phyloP scores from a whole-genome alignment of 2,329 filamentous ascomycete genomes.

The Fusarium sp. region DNA sequence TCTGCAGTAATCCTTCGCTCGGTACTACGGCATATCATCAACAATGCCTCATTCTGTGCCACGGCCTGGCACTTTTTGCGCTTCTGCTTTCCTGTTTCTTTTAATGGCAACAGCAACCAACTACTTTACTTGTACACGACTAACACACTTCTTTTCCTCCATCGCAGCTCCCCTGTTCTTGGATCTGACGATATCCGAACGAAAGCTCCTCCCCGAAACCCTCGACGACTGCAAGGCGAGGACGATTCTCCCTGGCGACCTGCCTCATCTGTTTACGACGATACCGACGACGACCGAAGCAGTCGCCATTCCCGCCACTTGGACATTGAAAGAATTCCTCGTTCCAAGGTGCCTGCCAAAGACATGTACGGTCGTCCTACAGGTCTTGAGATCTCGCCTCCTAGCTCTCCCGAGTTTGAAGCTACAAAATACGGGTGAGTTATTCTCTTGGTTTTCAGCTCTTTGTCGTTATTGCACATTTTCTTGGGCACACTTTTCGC shows the following conservation, averaged over 20 bases:
- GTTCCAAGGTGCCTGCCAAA: slow-evolving; percentile 46
- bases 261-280: slow-evolving; percentile 68
- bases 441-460: slow-evolving; percentile 14
- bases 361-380: slow-evolving; percentile 47
- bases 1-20: not conserved
- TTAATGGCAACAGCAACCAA: slow-evolving; percentile 2
- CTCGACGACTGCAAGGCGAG: slow-evolving; percentile 50
- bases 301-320: slow-evolving; percentile 31
- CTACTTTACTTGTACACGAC: slow-evolving; percentile 26
- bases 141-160: slow-evolving; percentile 32
- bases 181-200: slow-evolving; percentile 41
- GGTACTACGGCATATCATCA: slow-evolving; percentile 7
- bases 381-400: slow-evolving; percentile 68
- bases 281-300: slow-evolving; percentile 41
- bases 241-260: slow-evolving; percentile 57
- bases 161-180: slow-evolving; percentile 45
- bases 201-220: slow-evolving; percentile 53
- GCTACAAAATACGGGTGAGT: slow-evolving; percentile 60
- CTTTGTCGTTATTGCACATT: slow-evolving; percentile 7
- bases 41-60: slow-evolving; percentile 19
- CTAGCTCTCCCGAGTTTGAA: slow-evolving; percentile 67
- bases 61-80: not conserved
- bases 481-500: slow-evolving; percentile 33
- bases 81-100: slow-evolving; percentile 7
- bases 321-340: slow-evolving; percentile 55